Evolutionary conservation across 805 yeast species (phyloP).

Genomic region (Pachysolen tannophilus): DNA sequence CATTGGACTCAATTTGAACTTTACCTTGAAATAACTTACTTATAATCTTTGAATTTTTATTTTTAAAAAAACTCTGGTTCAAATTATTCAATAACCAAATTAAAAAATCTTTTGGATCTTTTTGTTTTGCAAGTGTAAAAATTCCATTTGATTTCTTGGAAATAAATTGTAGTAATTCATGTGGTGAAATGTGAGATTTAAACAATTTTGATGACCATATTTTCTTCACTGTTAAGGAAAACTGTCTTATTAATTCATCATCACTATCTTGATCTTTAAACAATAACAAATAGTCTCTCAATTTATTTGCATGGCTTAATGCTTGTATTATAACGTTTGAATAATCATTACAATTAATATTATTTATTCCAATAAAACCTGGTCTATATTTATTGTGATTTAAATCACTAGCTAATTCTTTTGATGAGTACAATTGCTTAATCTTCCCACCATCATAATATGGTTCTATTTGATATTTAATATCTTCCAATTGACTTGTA

Average conservation of each 20-base stretch:
- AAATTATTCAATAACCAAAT: conserved; percentile 52
- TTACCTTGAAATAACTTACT: conserved; percentile 45
- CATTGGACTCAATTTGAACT: conserved; percentile 26
- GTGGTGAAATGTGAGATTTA: conserved; percentile 58
- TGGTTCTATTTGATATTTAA: conserved; percentile 47
- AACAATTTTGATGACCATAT: conserved; percentile 58
- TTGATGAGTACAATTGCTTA: conserved; percentile 26
- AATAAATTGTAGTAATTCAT: conserved; percentile 49
- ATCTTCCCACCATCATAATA: conserved; percentile 30
- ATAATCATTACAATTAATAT: conserved; percentile 42
- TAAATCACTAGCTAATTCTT: conserved; percentile 12
- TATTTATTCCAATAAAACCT: conserved; percentile 62
- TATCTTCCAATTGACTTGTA: conserved; percentile 36
- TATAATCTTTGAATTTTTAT: conserved; percentile 19
- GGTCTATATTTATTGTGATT: conserved; percentile 39
- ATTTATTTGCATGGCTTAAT: conserved; percentile 41
- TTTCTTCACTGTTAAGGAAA: conserved; percentile 43
- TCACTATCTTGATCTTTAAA: conserved; percentile 12
- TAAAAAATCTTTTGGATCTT: conserved; percentile 50
- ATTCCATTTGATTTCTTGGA: conserved; percentile 32
- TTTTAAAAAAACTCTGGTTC: conserved; percentile 18
- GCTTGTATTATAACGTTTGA: conserved; percentile 50
- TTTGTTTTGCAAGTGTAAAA: conserved; percentile 29
- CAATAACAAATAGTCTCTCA: conserved; percentile 40
- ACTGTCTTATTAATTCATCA: conserved; percentile 31